Evolutionary conservation across 2,329 filamentous ascomycete genomes (phyloP), one percentile per base, ranked within the genome.

Genomic region (Neonectria punicea): DNA sequence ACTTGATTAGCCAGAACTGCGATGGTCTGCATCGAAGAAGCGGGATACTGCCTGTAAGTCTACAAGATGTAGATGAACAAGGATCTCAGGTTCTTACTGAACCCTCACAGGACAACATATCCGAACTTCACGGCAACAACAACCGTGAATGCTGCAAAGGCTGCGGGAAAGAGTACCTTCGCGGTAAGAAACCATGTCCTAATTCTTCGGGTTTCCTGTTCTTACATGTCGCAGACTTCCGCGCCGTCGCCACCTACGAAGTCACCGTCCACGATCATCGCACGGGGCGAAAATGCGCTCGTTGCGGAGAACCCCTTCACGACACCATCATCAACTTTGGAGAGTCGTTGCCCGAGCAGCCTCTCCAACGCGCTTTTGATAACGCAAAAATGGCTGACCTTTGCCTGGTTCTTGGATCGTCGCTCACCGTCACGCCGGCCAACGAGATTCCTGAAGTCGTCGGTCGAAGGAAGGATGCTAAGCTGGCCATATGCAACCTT

Each of bases 311-410:
- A 0, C 62, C 63, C 3, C 76, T 84, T 0, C 74, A 78, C 8
- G 82, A 84, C 60, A 84, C 70, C 28, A 83, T 84, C 71, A 76
- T 84, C 70, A 83, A 83, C 60, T 84, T 84, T 60, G 80, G 77
- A 51, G 83, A 84, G 56, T 46, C 46, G 1, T 70, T 84, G 0
- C 76, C 74, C 0, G 73, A 68, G 1, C 66, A 76, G 1, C 65
- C 76, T 0, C 67, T 84, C 0, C 58, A 74, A 8, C 73, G 70
- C 0, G 82, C 82, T 0, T 66, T 66, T 4, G 67, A 76, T 1
- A 74, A 84, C 61, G 81, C 81, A 2, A 67, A 75, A 16, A 78
- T 79, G 44, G 78, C 83, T 1, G 82, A 85, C 59, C 67, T 85
- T 0, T 85, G 82, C 53, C 77, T 85, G 16, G 81, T 81, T 0